A percentile compares a stretch with the other conserved stretches of the same genome.
Evolutionary conservation across 148 eudicot genomes (phyloP).

Genomic region (Fagopyrum esculentum): DNA sequence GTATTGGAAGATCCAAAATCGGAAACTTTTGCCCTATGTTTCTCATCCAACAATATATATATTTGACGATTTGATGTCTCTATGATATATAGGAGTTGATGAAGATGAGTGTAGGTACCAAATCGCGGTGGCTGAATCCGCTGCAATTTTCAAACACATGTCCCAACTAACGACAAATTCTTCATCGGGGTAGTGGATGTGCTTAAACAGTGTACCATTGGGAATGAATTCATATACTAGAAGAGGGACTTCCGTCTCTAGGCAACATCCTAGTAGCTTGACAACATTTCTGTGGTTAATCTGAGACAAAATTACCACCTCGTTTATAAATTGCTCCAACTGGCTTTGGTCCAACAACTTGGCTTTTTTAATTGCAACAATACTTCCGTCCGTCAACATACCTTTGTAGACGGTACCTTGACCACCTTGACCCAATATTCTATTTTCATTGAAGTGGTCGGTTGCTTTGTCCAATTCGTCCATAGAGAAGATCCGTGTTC

Average conservation of each 20-base stretch:
- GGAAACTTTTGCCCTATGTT: neutral
- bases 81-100: no score
- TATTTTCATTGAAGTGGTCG: neutral
- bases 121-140: no score
- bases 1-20: conserved; percentile 6
- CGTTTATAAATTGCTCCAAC: conserved; percentile 3
- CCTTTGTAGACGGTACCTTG: no score
- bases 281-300: conserved; percentile 4
- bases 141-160: no score
- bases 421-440: neutral
- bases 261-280: conserved; percentile 5
- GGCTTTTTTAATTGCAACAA: conserved; percentile 4
- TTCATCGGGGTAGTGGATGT: no score
- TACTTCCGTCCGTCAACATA: neutral
- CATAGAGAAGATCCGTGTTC: neutral
- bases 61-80: no score
- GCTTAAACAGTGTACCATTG: no score
- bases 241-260: conserved; percentile 8
- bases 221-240: neutral
- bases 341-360: neutral
- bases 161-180: no score
- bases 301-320: conserved; percentile 1
- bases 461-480: neutral
- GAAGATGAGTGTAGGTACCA: no score
- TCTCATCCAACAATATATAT: no score